Percentiles rank a stretch among this genome's conserved stretches.
These are phyloP conservation scores for Galerina sulciceps DNA, from an alignment of 768 basidiomycete species.

Conservation along the genomic window DNA sequence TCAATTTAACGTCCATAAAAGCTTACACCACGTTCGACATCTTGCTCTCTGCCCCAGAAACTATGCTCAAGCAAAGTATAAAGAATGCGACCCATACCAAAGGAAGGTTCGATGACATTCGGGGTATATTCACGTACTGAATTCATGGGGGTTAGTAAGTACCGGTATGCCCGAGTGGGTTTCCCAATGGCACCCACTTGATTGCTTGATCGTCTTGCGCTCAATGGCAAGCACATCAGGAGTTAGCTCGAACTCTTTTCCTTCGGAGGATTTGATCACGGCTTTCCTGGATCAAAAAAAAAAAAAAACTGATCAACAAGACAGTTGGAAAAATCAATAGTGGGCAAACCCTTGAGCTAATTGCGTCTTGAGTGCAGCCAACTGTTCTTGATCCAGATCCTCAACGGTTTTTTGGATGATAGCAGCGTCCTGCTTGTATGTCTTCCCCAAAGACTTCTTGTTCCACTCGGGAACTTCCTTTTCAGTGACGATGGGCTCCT, in stretches of 20 bases:
- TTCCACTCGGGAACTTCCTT: slow-evolving; percentile 80
- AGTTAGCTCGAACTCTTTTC: slow-evolving; percentile 71
- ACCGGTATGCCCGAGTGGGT: not conserved
- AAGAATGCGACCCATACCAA: slow-evolving; percentile 95
- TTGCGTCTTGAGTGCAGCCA: slow-evolving; percentile 70
- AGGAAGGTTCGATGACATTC: slow-evolving; percentile 98
- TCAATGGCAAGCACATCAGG: slow-evolving; percentile 78
- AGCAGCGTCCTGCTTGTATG: slow-evolving; percentile 84
- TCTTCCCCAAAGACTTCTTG: slow-evolving; percentile 88
- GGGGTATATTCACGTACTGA: slow-evolving; percentile 94
- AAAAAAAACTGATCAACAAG: not conserved
- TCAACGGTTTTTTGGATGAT: slow-evolving; percentile 66
- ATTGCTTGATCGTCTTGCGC: slow-evolving; percentile 85
- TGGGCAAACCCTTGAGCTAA: slow-evolving; percentile 73
- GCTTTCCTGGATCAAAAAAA: slow-evolving; percentile 47
- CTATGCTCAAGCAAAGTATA: slow-evolving; percentile 94
- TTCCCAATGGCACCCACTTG: slow-evolving; percentile 53
- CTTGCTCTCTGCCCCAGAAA: slow-evolving; percentile 94
- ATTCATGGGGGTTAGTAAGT: slow-evolving; percentile 9
- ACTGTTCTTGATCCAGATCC: slow-evolving; percentile 64
- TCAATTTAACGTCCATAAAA: slow-evolving; percentile 3
- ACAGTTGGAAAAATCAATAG: not conserved
- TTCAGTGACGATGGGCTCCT: slow-evolving; percentile 85
- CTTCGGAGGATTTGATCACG: slow-evolving; percentile 60
- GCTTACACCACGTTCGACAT: slow-evolving; percentile 86